phyloP scores from a whole-genome alignment of 164 flowering plant species.

The Magnolia officinalis region DNA sequence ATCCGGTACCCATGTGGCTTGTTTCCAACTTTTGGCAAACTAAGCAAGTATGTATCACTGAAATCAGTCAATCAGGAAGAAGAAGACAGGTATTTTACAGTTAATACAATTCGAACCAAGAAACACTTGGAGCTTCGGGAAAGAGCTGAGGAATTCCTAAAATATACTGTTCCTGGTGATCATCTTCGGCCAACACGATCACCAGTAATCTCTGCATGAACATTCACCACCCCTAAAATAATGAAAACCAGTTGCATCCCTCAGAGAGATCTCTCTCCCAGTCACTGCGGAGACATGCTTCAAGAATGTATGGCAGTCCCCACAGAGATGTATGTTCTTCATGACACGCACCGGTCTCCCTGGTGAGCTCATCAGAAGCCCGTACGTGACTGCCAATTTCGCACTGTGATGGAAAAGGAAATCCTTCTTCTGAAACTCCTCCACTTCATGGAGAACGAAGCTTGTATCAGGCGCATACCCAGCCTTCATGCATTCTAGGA shows the following conservation, averaged over 20 bases:
- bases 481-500: conserved; percentile 65
- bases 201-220: conserved; percentile 71
- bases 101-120: background rate
- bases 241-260: conserved; percentile 89
- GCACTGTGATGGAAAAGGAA: conserved; percentile 84
- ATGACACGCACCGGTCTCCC: conserved; percentile 58
- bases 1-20: background rate
- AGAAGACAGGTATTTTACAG: background rate
- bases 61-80: background rate
- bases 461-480: conserved; percentile 92
- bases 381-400: conserved; percentile 75
- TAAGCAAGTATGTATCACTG: background rate
- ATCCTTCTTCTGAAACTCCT: conserved; percentile 77
- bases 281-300: conserved; percentile 64
- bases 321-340: conserved; percentile 78
- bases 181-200: conserved; percentile 2
- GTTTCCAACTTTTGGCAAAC: background rate
- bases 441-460: conserved; percentile 91
- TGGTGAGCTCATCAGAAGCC: conserved; percentile 48
- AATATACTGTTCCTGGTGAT: background rate
- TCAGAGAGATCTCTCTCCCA: conserved; percentile 54
- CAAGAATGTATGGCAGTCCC: conserved; percentile 85
- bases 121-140: background rate
- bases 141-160: too few relatives aligned
- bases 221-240: conserved; percentile 63